A percentile compares a stretch with the other conserved stretches of the same genome.
Conservation (phyloP, 306 rosid genomes). For the Arachis hypogaea region DNA sequence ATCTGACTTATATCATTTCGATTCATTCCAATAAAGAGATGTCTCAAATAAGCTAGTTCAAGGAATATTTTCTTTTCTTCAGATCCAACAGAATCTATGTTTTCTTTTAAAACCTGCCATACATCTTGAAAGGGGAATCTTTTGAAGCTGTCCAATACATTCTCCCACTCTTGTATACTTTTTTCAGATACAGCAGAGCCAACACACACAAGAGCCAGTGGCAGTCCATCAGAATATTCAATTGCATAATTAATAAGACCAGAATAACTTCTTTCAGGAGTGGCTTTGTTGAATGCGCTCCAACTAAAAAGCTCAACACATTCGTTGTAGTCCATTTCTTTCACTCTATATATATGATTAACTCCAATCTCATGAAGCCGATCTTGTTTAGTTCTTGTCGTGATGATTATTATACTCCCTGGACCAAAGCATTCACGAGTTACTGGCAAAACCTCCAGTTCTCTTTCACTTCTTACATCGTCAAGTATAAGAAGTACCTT, state of each 20-base stretch:
- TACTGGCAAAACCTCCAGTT: slow-evolving; percentile 7
- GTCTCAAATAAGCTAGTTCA: neutral
- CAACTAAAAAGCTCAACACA: too few relatives aligned
- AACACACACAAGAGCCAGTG: slow-evolving; percentile 17
- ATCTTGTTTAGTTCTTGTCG: too few relatives aligned
- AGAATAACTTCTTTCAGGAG: neutral
- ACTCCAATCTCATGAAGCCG: too few relatives aligned
- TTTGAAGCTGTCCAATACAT: neutral
- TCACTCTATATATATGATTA: too few relatives aligned
- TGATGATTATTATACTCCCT: neutral
- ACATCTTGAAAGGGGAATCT: neutral
- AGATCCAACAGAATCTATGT: neutral
- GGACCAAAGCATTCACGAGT: slow-evolving; percentile 2
- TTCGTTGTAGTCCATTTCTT: too few relatives aligned
- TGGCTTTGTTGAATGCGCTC: too few relatives aligned
- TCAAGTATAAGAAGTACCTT: slow-evolving; percentile 29
- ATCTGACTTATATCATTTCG: neutral
- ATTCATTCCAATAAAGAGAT: slow-evolving; percentile 16
- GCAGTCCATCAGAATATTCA: slow-evolving; percentile 8
- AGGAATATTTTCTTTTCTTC: slow-evolving; percentile 1
- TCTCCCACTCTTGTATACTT: neutral
- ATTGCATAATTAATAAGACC: neutral
- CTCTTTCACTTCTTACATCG: neutral
- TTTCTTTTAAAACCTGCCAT: neutral
- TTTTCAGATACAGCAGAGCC: neutral